These are phyloP conservation scores for Penicillium sp. DNA, from an alignment of 2,329 filamentous ascomycete species.

Conservation along the genomic window DNA sequence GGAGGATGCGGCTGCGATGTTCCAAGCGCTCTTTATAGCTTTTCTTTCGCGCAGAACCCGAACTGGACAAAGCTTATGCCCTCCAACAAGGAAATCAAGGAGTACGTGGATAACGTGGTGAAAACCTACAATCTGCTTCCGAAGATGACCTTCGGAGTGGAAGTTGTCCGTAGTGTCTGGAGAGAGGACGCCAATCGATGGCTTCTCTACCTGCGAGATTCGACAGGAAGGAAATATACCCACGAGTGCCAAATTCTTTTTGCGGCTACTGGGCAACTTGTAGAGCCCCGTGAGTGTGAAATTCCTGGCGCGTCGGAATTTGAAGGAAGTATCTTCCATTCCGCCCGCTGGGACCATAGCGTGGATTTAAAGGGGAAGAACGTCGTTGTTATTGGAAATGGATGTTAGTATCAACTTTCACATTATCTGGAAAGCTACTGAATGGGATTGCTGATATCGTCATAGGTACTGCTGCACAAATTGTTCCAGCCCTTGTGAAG, in stretches of 20 bases:
- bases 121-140: conserved; percentile 41
- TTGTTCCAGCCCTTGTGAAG: background rate
- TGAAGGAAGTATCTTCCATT: conserved; percentile 29
- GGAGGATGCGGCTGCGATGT: conserved; percentile 54
- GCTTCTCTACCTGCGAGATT: conserved; percentile 30
- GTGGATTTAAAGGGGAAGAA: conserved; percentile 27
- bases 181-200: conserved; percentile 54
- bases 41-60: conserved; percentile 55
- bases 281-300: conserved; percentile 52
- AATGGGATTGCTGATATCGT: background rate
- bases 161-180: conserved; percentile 45
- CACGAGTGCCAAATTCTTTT: conserved; percentile 55
- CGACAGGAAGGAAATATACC: no score
- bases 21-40: conserved; percentile 57
- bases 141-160: conserved; percentile 19
- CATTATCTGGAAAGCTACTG: no score
- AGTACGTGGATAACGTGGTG: conserved; percentile 53
- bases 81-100: conserved; percentile 51
- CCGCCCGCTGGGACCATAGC: conserved; percentile 28
- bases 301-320: conserved; percentile 27
- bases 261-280: conserved; percentile 55
- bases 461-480: background rate
- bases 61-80: conserved; percentile 54
- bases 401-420: no score
- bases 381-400: conserved; percentile 33